Evolutionary conservation across 2,329 filamentous ascomycete species (phyloP).

Genomic region (Sporothrix pallida): DNA sequence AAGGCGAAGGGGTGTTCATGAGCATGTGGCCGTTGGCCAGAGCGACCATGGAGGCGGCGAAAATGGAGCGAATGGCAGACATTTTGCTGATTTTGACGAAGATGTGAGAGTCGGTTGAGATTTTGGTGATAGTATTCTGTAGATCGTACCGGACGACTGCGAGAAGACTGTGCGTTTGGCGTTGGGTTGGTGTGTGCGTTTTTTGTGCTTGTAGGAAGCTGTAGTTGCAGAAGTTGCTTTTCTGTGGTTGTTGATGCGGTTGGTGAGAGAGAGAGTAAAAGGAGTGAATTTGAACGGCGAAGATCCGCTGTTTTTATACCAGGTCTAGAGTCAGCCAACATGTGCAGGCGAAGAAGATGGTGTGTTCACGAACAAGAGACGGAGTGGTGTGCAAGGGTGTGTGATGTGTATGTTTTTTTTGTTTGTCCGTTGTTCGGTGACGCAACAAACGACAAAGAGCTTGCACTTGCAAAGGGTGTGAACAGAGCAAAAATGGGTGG

Average conservation of each 20-base stretch:
- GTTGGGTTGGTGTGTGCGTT: conserved; percentile 37
- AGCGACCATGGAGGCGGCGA: conserved; percentile 62
- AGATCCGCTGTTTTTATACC: conserved; percentile 23
- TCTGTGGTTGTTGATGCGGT: not conserved
- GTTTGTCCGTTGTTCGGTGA: not conserved
- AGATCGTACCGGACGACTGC: conserved; percentile 51
- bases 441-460: conserved; percentile 20
- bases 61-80: conserved; percentile 53
- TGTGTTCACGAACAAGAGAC: conserved; percentile 22
- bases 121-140: conserved; percentile 16
- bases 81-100: conserved; percentile 47
- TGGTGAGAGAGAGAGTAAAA: not conserved
- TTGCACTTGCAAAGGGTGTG: conserved; percentile 3
- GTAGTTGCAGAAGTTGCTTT: conserved; percentile 1
- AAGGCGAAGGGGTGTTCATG: conserved; percentile 72
- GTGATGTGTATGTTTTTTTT: conserved; percentile 15
- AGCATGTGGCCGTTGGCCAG: conserved; percentile 75
- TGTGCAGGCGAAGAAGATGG: conserved; percentile 19
- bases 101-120: not conserved
- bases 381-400: not conserved
- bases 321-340: conserved; percentile 6
- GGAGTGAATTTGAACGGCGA: not conserved
- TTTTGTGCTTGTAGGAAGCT: conserved; percentile 28
- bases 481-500: conserved; percentile 5
- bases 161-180: conserved; percentile 3